Percentiles rank a stretch among this genome's conserved stretches.
Evolutionary conservation across 2,329 filamentous ascomycete genomes (phyloP).

Genomic region (Septoria petroselini): DNA sequence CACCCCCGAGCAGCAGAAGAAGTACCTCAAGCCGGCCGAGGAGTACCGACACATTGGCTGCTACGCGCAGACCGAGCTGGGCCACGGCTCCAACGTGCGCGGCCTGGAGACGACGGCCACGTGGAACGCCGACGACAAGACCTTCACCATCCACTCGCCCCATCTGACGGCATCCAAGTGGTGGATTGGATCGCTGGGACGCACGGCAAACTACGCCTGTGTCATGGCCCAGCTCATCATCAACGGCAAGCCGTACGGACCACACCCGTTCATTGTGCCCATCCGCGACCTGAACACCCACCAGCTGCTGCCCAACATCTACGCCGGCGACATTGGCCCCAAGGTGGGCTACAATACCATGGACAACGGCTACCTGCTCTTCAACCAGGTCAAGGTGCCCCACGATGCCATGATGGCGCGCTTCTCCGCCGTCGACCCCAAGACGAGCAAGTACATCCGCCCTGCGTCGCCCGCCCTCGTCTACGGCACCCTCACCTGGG

Average conservation of each 20-base stretch:
- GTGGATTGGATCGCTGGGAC: slow-evolving; percentile 79
- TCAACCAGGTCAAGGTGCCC: slow-evolving; percentile 73
- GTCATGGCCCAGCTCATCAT: slow-evolving; percentile 76
- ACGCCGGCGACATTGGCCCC: slow-evolving; percentile 77
- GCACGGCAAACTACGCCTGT: slow-evolving; percentile 72
- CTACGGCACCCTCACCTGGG: slow-evolving; percentile 74
- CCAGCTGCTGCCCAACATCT: slow-evolving; percentile 63
- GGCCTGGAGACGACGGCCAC: slow-evolving; percentile 70
- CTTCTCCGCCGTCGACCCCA: slow-evolving; percentile 67
- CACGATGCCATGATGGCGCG: slow-evolving; percentile 70
- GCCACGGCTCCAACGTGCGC: slow-evolving; percentile 73
- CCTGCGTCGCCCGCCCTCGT: slow-evolving; percentile 65
- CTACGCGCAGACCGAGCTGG: slow-evolving; percentile 77
- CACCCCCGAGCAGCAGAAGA: slow-evolving; percentile 68
- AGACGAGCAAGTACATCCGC: slow-evolving; percentile 65
- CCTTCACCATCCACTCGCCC: slow-evolving; percentile 71
- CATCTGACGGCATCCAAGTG: slow-evolving; percentile 74
- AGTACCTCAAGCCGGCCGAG: slow-evolving; percentile 66
- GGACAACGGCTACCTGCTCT: slow-evolving; percentile 77
- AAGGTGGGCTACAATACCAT: slow-evolving; percentile 66
- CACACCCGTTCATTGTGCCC: slow-evolving; percentile 75
- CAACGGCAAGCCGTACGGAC: slow-evolving; percentile 65
- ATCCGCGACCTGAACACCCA: slow-evolving; percentile 69
- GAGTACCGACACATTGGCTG: slow-evolving; percentile 73
- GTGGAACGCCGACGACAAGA: slow-evolving; percentile 71